Evolutionary conservation across 1,284 basidiomycete genomes (phyloP).

Genomic region (Peniophora sp.): DNA sequence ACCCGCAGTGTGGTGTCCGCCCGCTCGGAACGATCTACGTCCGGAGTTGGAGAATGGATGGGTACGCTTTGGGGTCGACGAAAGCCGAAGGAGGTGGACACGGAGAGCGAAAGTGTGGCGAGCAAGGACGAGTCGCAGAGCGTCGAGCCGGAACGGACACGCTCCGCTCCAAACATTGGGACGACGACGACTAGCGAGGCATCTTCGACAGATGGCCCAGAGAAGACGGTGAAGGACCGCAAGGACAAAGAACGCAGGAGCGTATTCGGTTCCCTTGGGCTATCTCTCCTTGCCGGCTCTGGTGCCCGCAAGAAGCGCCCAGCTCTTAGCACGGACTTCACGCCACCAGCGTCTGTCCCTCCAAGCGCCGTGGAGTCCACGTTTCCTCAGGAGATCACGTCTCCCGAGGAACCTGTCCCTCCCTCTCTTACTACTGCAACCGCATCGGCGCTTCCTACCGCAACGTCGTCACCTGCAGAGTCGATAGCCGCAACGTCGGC

Average conservation of each 20-base stretch:
- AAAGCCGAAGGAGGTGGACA: slow-evolving; percentile 16
- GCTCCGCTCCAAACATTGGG: background rate
- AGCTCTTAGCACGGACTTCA: slow-evolving; percentile 14
- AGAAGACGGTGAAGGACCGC: slow-evolving; percentile 6
- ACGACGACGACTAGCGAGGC: background rate
- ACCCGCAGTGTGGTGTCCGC: slow-evolving; percentile 9
- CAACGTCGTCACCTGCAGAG: slow-evolving; percentile 8
- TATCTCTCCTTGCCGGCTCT: slow-evolving; percentile 51
- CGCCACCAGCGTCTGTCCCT: slow-evolving; percentile 7
- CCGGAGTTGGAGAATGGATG: slow-evolving; percentile 49
- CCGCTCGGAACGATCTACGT: slow-evolving; percentile 17
- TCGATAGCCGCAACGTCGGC: slow-evolving; percentile 15
- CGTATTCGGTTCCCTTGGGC: slow-evolving; percentile 63
- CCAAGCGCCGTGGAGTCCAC: slow-evolving; percentile 3
- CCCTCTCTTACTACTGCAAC: slow-evolving; percentile 6
- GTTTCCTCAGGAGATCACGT: background rate
- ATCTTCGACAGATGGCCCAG: slow-evolving; percentile 1
- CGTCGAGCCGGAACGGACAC: slow-evolving; percentile 1
- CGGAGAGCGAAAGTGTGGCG: background rate
- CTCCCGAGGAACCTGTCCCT: background rate
- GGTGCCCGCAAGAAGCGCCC: slow-evolving; percentile 21
- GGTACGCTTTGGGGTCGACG: slow-evolving; percentile 52
- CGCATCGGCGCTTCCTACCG: slow-evolving; percentile 5
- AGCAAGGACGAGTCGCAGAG: background rate
- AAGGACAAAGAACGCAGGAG: slow-evolving; percentile 37